Conservation (phyloP, 1,139 yeast genomes). For the Candida smagusa region DNA sequence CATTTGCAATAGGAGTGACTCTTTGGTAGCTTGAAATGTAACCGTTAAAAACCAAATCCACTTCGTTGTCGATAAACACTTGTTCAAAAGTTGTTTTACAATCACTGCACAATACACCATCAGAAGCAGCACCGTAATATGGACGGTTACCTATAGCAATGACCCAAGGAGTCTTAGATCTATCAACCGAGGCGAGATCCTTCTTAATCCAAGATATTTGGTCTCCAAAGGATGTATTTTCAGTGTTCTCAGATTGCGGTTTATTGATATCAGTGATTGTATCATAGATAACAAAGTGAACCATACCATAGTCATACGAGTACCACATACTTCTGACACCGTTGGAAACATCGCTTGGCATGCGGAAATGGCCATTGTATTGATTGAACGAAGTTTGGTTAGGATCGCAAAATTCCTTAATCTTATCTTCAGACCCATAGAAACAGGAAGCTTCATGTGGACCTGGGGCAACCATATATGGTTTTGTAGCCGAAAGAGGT, state of each 20-base stretch:
- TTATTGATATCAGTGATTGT: slow-evolving; percentile 5
- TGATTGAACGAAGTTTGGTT: slow-evolving; percentile 5
- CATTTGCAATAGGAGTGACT: slow-evolving; percentile 3
- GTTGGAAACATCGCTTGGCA: slow-evolving; percentile 4
- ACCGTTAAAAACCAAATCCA: slow-evolving; percentile 4
- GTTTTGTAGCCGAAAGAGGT: too few species aligned
- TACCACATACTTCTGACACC: slow-evolving; percentile 5
- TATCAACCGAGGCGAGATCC: slow-evolving; percentile 5
- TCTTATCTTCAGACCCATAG: slow-evolving; percentile 1
- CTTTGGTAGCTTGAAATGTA: slow-evolving; percentile 6
- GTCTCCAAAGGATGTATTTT: slow-evolving; percentile 3
- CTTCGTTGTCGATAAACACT: slow-evolving; percentile 2
- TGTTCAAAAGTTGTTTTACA: slow-evolving; percentile 5
- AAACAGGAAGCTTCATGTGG: slow-evolving; percentile 6
- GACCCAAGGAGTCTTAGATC: slow-evolving; percentile 7
- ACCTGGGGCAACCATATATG: slow-evolving; percentile 6
- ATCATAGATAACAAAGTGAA: slow-evolving; percentile 4
- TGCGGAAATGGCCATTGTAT: slow-evolving; percentile 4
- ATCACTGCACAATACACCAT: not conserved
- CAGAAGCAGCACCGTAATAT: slow-evolving; percentile 5
- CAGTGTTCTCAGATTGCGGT: slow-evolving; percentile 1
- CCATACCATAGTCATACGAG: slow-evolving; percentile 5
- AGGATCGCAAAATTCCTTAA: slow-evolving; percentile 5
- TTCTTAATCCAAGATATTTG: slow-evolving; percentile 5
- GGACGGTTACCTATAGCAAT: slow-evolving; percentile 7